Evolutionary conservation across 192 early-diverging fungal genomes (phyloP).

Genomic region (Paraglomus occultum): DNA sequence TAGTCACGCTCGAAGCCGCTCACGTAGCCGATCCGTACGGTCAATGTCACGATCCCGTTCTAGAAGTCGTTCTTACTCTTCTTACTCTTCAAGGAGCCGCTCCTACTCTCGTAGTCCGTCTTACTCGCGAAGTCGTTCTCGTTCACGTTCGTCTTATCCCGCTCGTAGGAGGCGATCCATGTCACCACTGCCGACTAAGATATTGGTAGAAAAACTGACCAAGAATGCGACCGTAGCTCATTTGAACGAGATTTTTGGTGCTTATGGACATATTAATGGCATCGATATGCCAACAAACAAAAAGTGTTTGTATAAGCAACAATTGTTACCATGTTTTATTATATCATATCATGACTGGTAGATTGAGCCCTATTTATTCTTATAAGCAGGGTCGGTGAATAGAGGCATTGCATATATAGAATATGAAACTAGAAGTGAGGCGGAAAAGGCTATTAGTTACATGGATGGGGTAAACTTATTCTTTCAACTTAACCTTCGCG

Average conservation of each 20-base stretch:
- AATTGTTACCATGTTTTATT: not conserved
- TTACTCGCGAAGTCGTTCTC: conserved; percentile 30
- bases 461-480: conserved; percentile 43
- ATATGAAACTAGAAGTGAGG: conserved; percentile 38
- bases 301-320: conserved; percentile 33
- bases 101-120: conserved; percentile 31
- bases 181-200: conserved; percentile 27
- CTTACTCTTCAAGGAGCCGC: conserved; percentile 22
- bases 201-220: conserved; percentile 39
- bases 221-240: conserved; percentile 46
- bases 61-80: conserved; percentile 31
- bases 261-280: conserved; percentile 33
- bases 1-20: not conserved
- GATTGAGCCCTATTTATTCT: not conserved
- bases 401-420: conserved; percentile 44
- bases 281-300: conserved; percentile 40
- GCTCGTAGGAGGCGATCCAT: conserved; percentile 1
- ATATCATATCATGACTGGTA: not conserved
- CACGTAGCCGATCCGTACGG: not conserved
- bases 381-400: conserved; percentile 37
- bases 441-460: conserved; percentile 44
- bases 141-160: conserved; percentile 11
- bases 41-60: conserved; percentile 18
- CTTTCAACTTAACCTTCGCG: not conserved
- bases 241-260: conserved; percentile 42